Percentiles rank a stretch among this genome's conserved stretches.
Conservation (phyloP, 768 basidiomycete genomes). For the Tulasnella sp. region DNA sequence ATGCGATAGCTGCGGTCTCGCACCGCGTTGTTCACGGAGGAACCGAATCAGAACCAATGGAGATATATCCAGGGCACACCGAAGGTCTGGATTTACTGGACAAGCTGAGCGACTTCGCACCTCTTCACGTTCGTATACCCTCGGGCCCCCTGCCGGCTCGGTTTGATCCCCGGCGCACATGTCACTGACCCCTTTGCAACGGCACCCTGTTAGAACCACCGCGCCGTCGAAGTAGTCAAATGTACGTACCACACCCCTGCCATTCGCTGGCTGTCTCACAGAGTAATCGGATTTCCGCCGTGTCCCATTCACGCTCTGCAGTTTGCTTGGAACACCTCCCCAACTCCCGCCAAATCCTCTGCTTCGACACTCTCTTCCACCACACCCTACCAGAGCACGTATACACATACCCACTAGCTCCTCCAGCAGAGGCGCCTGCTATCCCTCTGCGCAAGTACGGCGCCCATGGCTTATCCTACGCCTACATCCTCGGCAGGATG, state of each 20-base stretch:
- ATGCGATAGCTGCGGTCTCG: constrained; percentile 54
- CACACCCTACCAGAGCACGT: constrained; percentile 69
- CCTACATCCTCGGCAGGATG: constrained; percentile 64
- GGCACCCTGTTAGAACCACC: constrained; percentile 31
- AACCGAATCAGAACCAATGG: constrained; percentile 63
- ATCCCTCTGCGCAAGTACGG: constrained; percentile 82
- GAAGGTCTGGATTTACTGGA: constrained; percentile 71
- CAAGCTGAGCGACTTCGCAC: constrained; percentile 59
- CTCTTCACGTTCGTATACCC: constrained; percentile 52
- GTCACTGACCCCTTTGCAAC: neutral
- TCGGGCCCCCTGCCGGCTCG: neutral
- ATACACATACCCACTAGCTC: constrained; percentile 67
- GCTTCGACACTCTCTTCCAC: constrained; percentile 88
- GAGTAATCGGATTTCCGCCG: neutral
- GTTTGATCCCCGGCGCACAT: constrained; percentile 1
- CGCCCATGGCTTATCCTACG: constrained; percentile 67
- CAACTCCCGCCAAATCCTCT: constrained; percentile 67
- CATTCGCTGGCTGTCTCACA: constrained; percentile 35
- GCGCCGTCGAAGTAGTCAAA: constrained; percentile 29
- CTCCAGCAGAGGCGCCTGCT: constrained; percentile 43
- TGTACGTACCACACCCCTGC: constrained; percentile 50
- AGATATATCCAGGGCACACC: constrained; percentile 63
- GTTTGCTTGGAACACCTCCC: constrained; percentile 62
- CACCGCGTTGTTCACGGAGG: constrained; percentile 89
- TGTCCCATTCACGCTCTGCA: constrained; percentile 39